Conservation (phyloP, 805 yeast genomes). For the Saturnispora silvae region DNA sequence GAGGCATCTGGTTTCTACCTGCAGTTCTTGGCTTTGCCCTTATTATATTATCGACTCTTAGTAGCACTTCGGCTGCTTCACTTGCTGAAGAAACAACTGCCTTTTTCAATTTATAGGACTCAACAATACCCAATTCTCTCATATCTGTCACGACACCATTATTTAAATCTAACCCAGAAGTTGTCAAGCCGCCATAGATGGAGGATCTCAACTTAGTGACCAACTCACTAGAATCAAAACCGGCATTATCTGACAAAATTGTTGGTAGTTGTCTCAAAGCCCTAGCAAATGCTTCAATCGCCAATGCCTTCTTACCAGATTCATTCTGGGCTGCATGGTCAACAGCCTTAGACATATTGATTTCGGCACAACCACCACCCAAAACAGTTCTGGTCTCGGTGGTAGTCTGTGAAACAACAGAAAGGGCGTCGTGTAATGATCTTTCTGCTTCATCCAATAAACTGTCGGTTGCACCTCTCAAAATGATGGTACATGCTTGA, state of each 20-base stretch:
- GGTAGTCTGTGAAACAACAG: constrained; percentile 91
- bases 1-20: constrained; percentile 44
- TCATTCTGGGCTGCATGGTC: constrained; percentile 86
- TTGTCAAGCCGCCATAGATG: constrained; percentile 82
- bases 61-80: constrained; percentile 95
- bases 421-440: constrained; percentile 91
- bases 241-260: constrained; percentile 94
- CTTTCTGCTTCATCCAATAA: constrained; percentile 96
- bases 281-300: constrained; percentile 87
- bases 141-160: constrained; percentile 83
- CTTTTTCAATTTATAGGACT: constrained; percentile 80
- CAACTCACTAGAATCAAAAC: constrained; percentile 85
- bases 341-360: constrained; percentile 94
- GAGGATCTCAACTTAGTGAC: constrained; percentile 85
- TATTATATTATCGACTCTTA: constrained; percentile 93
- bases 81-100: constrained; percentile 93
- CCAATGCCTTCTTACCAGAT: constrained; percentile 86
- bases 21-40: constrained; percentile 98
- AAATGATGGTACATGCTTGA: constrained; percentile 89
- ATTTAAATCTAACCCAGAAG: constrained; percentile 84
- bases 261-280: constrained; percentile 94
- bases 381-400: constrained; percentile 82
- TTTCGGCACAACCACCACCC: constrained; percentile 90
- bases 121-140: constrained; percentile 89
- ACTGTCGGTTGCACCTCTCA: constrained; percentile 98